Conservation (phyloP, 192 early-diverging fungal species). For the Linnemannia exigua region DNA sequence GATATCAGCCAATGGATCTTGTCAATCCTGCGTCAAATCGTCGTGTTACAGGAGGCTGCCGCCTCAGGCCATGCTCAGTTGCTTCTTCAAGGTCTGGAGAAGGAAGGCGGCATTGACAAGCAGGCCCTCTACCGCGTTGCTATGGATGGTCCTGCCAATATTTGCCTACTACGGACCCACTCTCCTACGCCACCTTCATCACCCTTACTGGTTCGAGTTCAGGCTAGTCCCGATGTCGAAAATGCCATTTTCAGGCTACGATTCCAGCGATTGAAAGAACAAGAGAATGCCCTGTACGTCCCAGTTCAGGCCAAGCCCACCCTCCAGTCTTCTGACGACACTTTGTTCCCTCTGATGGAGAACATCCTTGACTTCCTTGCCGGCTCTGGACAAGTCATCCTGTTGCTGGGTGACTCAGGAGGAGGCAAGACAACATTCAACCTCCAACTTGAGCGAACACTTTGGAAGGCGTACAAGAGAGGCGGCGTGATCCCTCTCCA, state of each 20-base stretch:
- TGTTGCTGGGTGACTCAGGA: conserved; percentile 1
- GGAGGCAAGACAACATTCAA: conserved; percentile 9
- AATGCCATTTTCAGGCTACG: neutral
- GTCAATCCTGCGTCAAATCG: neutral
- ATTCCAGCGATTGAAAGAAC: neutral
- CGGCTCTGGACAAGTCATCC: neutral
- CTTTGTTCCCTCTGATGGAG: neutral
- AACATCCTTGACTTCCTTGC: neutral
- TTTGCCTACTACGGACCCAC: neutral
- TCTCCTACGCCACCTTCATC: neutral
- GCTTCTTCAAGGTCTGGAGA: neutral
- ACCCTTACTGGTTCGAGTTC: neutral
- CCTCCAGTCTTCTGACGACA: neutral
- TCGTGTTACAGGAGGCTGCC: too few relatives aligned
- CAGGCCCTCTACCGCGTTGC: neutral
- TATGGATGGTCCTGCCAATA: neutral
- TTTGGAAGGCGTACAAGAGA: neutral
- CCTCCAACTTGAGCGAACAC: neutral
- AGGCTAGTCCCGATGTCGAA: neutral
- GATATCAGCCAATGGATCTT: neutral
- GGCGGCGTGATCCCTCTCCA: neutral
- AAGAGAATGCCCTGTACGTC: neutral
- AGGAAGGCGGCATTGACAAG: neutral
- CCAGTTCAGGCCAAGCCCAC: neutral
- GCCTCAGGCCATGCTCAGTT: neutral